phyloP scores from a whole-genome alignment of 805 yeast genomes.

The Metschnikowia lachancei region DNA sequence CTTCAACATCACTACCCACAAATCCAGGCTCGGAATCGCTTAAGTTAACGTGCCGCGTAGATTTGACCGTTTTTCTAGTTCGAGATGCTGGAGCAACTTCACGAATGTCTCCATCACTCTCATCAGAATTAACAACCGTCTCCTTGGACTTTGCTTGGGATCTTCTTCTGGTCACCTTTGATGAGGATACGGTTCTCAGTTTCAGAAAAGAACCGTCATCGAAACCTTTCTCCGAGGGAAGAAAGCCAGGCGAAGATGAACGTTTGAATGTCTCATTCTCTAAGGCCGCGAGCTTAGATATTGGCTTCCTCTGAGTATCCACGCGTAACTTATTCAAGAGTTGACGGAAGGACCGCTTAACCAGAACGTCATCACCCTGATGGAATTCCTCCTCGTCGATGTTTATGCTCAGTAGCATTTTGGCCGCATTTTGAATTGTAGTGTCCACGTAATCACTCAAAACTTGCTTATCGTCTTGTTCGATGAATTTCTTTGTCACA shows the following conservation, averaged over 20 bases:
- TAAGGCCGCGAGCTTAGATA: constrained; percentile 1
- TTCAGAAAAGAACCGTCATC: not conserved
- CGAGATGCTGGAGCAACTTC: not conserved
- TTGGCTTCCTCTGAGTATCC: constrained; percentile 13
- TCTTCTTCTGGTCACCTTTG: not conserved
- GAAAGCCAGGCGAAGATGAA: not conserved
- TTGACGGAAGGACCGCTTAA: constrained; percentile 17
- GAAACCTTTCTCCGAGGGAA: not conserved
- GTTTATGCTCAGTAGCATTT: constrained; percentile 45
- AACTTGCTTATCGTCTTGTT: constrained; percentile 77
- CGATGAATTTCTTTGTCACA: constrained; percentile 70
- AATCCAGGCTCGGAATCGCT: constrained; percentile 10
- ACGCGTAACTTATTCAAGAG: constrained; percentile 18
- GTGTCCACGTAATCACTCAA: constrained; percentile 59
- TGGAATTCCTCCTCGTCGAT: constrained; percentile 39
- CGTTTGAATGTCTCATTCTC: not conserved
- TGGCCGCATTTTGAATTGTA: constrained; percentile 54
- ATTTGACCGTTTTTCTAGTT: not conserved
- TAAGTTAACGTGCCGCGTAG: not conserved
- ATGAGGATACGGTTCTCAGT: not conserved
- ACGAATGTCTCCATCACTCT: not conserved
- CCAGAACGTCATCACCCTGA: constrained; percentile 25
- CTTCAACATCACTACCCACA: constrained; percentile 7
- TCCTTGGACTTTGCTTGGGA: not conserved
- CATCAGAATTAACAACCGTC: not conserved